These are phyloP conservation scores for Irpex sp. DNA, from an alignment of 1,284 basidiomycete species.

Conservation along the genomic window DNA sequence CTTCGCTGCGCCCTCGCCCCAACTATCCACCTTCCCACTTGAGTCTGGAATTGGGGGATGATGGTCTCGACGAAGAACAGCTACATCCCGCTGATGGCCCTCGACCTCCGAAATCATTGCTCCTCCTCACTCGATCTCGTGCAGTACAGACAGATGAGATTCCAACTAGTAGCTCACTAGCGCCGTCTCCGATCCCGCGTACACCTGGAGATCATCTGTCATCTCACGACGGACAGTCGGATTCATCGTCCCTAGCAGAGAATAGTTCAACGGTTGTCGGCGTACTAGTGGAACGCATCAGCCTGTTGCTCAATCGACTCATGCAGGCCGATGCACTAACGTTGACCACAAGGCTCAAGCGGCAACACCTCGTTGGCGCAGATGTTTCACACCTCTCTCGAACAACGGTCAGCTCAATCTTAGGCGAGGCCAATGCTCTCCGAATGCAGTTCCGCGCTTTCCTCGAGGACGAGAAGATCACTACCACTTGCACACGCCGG, in stretches of 20 bases:
- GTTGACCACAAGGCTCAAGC: constrained; percentile 85
- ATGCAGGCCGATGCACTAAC: constrained; percentile 84
- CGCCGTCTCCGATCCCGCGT: constrained; percentile 35
- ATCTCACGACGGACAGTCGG: constrained; percentile 57
- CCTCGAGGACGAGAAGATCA: constrained; percentile 63
- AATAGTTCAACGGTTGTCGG: constrained; percentile 48
- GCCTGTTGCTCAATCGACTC: constrained; percentile 66
- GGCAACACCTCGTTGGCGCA: constrained; percentile 80
- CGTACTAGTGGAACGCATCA: constrained; percentile 69
- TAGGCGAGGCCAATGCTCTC: constrained; percentile 69
- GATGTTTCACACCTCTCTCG: constrained; percentile 89
- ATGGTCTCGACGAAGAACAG: constrained; percentile 31
- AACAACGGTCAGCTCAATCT: constrained; percentile 74
- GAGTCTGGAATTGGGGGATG: constrained; percentile 47
- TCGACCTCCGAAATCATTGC: constrained; percentile 43
- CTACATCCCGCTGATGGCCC: constrained; percentile 36
- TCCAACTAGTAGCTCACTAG: constrained; percentile 25
- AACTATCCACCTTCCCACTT: constrained; percentile 37
- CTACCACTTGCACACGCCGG: constrained; percentile 67
- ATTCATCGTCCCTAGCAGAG: constrained; percentile 65
- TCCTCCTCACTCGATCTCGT: constrained; percentile 60
- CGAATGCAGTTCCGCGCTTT: constrained; percentile 77
- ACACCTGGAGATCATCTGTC: constrained; percentile 40
- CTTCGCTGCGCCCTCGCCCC: constrained; percentile 36
- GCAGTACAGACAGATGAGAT: constrained; percentile 72